A percentile compares a stretch with the other conserved stretches of the same genome.
Conservation (phyloP, 495 filamentous ascomycete genomes). For the Pseudoneurospora amorphoporcata region DNA sequence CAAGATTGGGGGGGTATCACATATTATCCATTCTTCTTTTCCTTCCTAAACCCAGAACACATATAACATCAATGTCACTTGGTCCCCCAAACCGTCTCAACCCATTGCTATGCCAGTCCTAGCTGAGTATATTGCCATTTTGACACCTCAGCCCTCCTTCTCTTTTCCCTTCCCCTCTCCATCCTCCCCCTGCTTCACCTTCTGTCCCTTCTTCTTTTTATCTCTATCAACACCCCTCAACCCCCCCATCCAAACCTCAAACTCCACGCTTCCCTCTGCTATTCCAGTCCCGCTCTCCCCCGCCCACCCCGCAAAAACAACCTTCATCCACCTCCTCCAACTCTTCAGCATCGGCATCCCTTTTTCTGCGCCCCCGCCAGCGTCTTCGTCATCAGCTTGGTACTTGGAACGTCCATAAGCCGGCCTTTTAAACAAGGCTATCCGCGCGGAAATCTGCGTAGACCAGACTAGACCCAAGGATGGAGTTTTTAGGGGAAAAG, state of each 20-base stretch:
- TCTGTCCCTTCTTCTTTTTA: slow-evolving; percentile 9
- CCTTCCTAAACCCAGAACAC: background rate
- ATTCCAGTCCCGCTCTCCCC: slow-evolving; percentile 32
- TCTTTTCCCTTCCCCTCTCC: background rate
- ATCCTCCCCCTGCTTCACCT: slow-evolving; percentile 4
- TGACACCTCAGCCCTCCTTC: background rate
- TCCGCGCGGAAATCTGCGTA: slow-evolving; percentile 70
- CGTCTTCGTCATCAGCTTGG: slow-evolving; percentile 10
- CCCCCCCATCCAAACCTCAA: slow-evolving; percentile 48
- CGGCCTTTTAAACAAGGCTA: slow-evolving; percentile 62
- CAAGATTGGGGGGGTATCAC: background rate
- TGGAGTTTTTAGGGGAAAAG: slow-evolving; percentile 61
- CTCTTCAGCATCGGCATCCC: slow-evolving; percentile 22
- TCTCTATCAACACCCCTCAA: slow-evolving; percentile 28
- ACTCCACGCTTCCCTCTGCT: slow-evolving; percentile 37
- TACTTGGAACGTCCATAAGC: slow-evolving; percentile 26
- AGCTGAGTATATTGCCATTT: background rate
- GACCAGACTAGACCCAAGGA: slow-evolving; percentile 83
- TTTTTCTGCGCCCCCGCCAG: slow-evolving; percentile 11
- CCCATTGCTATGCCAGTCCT: background rate
- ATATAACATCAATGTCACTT: background rate
- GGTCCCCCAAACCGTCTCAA: background rate
- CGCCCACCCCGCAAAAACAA: slow-evolving; percentile 70
- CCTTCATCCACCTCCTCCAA: slow-evolving; percentile 61
- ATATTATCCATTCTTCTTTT: background rate